Evolutionary conservation across 2,329 filamentous ascomycete genomes (phyloP), one percentile per base, ranked within the genome.

Genomic region (Nigrospora sphaerica): DNA sequence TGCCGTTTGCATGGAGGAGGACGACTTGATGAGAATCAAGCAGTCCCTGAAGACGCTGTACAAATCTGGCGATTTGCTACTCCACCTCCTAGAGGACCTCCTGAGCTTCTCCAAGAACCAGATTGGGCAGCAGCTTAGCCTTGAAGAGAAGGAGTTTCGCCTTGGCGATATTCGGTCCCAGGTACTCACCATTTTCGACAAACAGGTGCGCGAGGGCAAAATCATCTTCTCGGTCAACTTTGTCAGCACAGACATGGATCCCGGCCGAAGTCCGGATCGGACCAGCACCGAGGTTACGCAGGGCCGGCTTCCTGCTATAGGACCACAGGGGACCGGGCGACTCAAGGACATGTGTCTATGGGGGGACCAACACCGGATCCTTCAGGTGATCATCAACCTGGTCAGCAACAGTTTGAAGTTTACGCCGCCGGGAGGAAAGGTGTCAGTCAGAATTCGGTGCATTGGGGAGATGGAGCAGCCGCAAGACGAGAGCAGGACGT

Each of bases 51-150:
- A 88, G 56, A 89, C 90, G 16, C 83, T 96, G 17, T 95, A 95
- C 67, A 93, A 91, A 64, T 92, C 87, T 18, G 88, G 81, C 18
- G 91, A 96, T 61, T 67, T 95, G 6, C 68, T 96, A 9, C 72
- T 95, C 3, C 90, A 95, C 59, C 76, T 96, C 2, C 72, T 96
- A 9, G 93, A 93, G 36, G 91, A 96, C 68, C 73, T 96, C 4
- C 69, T 96, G 35, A 95, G 88, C 33, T 96, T 96, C 66, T 93
- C 88, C 60, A 95, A 95, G 66, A 95, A 96, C 58, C 89, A 95
- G 64, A 90, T 95, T 43, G 90, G 89, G 3, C 87, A 95, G 56
- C 83, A 91, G 51, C 71, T 95, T 38, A 84, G 73, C 36, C 71
- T 95, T 1, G 89, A 95, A 55, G 85, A 95, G 61, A 87, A 81